These are phyloP conservation scores for Kodamaea sagamina DNA, from an alignment of 805 yeast genomes.

Conservation along the genomic window DNA sequence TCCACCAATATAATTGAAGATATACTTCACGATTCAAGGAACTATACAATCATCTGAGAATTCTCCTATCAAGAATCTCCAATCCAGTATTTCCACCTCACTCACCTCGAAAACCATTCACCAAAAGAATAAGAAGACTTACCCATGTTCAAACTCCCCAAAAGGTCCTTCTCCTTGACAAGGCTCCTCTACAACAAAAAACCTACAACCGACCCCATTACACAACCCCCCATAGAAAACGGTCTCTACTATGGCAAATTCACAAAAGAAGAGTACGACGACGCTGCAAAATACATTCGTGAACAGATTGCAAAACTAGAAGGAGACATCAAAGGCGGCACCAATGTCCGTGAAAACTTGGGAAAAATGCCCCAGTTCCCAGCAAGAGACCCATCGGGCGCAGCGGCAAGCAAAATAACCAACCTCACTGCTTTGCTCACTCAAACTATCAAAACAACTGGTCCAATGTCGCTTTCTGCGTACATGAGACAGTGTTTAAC, in stretches of 20 bases:
- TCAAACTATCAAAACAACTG: constrained; percentile 62
- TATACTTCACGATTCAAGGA: too few relatives aligned
- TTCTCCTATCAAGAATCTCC: too few relatives aligned
- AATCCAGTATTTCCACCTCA: too few relatives aligned
- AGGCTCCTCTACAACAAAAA: background rate
- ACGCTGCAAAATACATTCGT: constrained; percentile 36
- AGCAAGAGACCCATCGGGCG: constrained; percentile 14
- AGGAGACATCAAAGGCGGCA: constrained; percentile 38
- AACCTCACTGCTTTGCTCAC: constrained; percentile 41
- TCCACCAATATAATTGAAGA: too few relatives aligned
- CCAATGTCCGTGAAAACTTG: constrained; percentile 37
- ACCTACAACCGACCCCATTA: background rate
- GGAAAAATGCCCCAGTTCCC: constrained; percentile 42
- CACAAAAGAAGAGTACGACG: constrained; percentile 40
- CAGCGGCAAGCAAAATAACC: constrained; percentile 20
- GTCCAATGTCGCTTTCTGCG: constrained; percentile 71
- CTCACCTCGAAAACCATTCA: background rate
- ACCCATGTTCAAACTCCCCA: background rate
- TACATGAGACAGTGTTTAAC: constrained; percentile 83
- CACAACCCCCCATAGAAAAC: constrained; percentile 7
- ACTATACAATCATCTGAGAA: too few relatives aligned
- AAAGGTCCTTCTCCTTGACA: background rate
- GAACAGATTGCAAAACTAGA: constrained; percentile 36
- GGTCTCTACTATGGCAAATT: constrained; percentile 20
- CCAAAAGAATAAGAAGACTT: too few relatives aligned